Evolutionary conservation across 257 asterid species (phyloP).

Genomic region (Solanum sitiens): DNA sequence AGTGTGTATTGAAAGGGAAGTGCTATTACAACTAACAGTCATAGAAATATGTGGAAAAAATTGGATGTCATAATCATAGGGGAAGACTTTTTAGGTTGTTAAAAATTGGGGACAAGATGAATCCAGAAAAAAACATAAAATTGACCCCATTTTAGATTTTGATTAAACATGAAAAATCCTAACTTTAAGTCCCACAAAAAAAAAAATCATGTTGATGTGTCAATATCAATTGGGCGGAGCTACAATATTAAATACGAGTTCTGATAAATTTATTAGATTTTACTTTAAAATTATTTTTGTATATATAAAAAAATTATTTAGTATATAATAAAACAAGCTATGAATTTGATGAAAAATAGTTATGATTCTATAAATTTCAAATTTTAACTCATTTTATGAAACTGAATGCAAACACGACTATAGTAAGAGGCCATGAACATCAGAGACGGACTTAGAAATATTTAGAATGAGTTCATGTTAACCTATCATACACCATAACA

Average conservation of each 20-base stretch:
- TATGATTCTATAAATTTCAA: too few species aligned
- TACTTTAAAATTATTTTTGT: not conserved
- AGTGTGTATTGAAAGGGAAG: not conserved
- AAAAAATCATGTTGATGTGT: not conserved
- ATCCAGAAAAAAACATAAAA: conserved; percentile 1
- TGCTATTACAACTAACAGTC: not conserved
- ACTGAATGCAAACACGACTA: not conserved
- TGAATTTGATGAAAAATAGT: not conserved
- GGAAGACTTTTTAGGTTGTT: not conserved
- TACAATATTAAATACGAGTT: not conserved
- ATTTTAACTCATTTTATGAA: not conserved
- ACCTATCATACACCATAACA: not conserved
- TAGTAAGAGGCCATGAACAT: not conserved
- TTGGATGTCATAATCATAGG: not conserved
- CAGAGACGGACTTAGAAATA: not conserved
- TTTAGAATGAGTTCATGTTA: not conserved
- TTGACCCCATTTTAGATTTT: conserved; percentile 4
- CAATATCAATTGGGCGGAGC: not conserved
- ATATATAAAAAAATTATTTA: not conserved
- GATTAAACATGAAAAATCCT: not conserved
- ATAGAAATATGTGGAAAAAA: not conserved
- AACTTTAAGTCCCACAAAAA: not conserved
- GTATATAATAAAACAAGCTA: not conserved
- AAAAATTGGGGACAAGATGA: conserved; percentile 2
- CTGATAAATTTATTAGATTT: not conserved